Evolutionary conservation across 441 rosid genomes (phyloP).

Genomic region (Erysimum pusillum): DNA sequence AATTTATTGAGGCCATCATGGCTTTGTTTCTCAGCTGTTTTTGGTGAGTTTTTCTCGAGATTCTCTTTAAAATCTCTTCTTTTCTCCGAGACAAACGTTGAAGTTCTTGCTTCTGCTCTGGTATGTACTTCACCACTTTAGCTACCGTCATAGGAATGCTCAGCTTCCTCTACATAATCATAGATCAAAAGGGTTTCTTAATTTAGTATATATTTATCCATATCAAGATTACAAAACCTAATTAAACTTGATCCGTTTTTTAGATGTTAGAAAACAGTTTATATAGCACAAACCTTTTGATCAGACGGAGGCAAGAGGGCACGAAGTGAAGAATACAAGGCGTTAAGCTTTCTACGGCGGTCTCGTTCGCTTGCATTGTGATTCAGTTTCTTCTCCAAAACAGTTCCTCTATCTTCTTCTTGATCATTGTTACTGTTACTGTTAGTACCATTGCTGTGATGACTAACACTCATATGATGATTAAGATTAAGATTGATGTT

Average conservation of each 20-base stretch:
- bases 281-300: constrained; percentile 51
- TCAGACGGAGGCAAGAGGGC: constrained; percentile 62
- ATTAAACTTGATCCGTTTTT: constrained; percentile 18
- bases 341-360: constrained; percentile 70
- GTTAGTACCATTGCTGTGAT: constrained; percentile 12
- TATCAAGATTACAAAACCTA: constrained; percentile 19
- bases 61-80: constrained; percentile 50
- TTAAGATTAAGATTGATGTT: background rate
- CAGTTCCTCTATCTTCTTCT: constrained; percentile 23
- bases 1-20: constrained; percentile 16
- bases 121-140: constrained; percentile 62
- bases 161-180: constrained; percentile 56
- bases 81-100: constrained; percentile 51
- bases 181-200: constrained; percentile 4
- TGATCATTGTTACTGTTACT: constrained; percentile 28
- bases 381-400: constrained; percentile 64
- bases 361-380: constrained; percentile 80
- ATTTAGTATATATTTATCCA: background rate
- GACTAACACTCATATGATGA: constrained; percentile 26
- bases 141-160: constrained; percentile 70
- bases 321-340: constrained; percentile 66
- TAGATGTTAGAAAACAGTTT: background rate
- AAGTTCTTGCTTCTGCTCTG: constrained; percentile 63
- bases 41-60: constrained; percentile 33
- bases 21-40: constrained; percentile 22